phyloP scores from a whole-genome alignment of 1,284 basidiomycete species.

The Puccinia horiana region DNA sequence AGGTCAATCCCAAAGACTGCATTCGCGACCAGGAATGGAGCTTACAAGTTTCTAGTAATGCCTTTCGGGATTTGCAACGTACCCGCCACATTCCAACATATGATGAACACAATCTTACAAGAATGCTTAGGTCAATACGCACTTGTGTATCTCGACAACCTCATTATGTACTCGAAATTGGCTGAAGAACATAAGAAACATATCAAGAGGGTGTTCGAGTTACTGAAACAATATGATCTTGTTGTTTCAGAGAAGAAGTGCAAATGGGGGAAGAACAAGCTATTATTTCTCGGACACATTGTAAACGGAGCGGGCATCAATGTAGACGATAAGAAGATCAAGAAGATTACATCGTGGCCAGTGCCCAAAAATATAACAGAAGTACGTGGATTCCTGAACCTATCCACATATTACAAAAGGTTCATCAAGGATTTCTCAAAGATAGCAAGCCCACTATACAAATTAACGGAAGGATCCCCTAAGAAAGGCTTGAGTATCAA shows the following conservation, averaged over 20 bases:
- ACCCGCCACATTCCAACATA: no score
- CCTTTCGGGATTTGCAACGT: no score
- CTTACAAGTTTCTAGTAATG: no score
- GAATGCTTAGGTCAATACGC: not conserved
- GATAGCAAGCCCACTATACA: not conserved
- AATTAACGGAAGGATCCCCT: constrained; percentile 7
- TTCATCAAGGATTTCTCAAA: constrained; percentile 8
- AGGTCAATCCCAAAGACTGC: no score
- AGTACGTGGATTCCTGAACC: constrained; percentile 17
- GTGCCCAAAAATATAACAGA: not conserved
- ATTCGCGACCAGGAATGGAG: no score
- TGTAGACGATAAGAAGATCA: not conserved
- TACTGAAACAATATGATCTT: not conserved
- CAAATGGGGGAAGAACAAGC: not conserved
- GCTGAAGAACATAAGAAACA: constrained; percentile 6
- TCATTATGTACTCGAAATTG: constrained; percentile 7
- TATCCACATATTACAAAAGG: constrained; percentile 13
- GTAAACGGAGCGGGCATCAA: not conserved
- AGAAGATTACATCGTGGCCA: not conserved
- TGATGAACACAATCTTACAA: not conserved
- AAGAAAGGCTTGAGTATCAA: not conserved
- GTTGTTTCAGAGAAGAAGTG: not conserved
- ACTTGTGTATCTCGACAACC: constrained; percentile 9
- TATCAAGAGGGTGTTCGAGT: not conserved
- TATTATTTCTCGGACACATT: constrained; percentile 13